Base-by-base conservation (phyloP, 164 flowering plant genomes). In the Vitis vinifera region DNA sequence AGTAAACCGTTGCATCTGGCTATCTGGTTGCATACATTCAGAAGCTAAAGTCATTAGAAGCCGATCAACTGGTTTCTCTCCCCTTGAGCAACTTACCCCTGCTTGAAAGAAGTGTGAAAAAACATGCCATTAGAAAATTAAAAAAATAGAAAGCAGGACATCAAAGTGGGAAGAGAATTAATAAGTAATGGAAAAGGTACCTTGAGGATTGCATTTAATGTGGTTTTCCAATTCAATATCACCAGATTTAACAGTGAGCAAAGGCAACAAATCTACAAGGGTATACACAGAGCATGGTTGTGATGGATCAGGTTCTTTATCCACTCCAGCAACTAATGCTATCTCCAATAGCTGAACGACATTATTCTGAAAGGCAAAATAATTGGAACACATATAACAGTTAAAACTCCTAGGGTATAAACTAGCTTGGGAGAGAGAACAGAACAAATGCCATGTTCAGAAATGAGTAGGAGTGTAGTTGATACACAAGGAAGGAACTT, bases 1-100 rank as follows among this genome's bases (percentile, higher is more conserved):
- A 62, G 65, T 69, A 30, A 67, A 71, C 17, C 62, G 73, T 37
- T 77, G 64, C n/a, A 65, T 68, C 63, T 67, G 77, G 56, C 67
- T 67, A 74, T 88, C 90, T 67, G 80, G 68, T 69, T 79, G 90
- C 73, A 81, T 44, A 68, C 72, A 75, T 62, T 86, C 92, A 70
- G 96, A 87, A 70, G 88, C 82, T 62, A 89, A 68, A 53, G 83
- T 66, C 82, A 84, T 72, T 47, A 93, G 68, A 63, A 93, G 79
- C 58, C 76, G 79, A 78, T 93, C 90, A 65, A 79, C 79, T 15
- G 85, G 80, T 73, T 84, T 88, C 62, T 82, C 82, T 80, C 78
- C 89, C 75, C 63, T 80, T 51, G 85, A 75, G 79, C 93, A 92
- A 68, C 78, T 74, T 44, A 67, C 71, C 11, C 95, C 97, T 85